Evolutionary conservation across 352 stramenopile species (phyloP).

Genomic region (Aphanomyces astaci): DNA sequence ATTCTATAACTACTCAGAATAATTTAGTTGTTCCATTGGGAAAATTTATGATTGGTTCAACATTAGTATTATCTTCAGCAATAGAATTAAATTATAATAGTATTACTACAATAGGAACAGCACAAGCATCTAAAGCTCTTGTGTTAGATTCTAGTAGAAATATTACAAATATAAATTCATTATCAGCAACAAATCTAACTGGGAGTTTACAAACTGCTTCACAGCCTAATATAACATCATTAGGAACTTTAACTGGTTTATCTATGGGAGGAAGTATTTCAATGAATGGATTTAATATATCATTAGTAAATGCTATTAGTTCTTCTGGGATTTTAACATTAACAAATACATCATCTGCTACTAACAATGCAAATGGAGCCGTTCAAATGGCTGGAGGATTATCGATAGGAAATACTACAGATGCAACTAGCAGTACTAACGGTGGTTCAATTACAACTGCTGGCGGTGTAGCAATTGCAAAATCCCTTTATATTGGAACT

Average conservation of each 20-base stretch:
- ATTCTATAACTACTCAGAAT: too few species aligned
- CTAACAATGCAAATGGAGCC: not conserved
- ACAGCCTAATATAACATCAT: slow-evolving; percentile 1
- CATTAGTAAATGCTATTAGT: not conserved
- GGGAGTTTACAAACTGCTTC: not conserved
- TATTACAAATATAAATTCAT: slow-evolving; percentile 3
- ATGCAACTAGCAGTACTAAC: not conserved
- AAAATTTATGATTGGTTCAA: not conserved
- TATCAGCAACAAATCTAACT: slow-evolving; percentile 9
- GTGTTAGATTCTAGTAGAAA: not conserved
- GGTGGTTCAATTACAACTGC: not conserved
- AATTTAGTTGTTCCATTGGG: too few species aligned
- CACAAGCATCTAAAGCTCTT: not conserved
- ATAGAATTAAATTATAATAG: not conserved
- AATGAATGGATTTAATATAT: not conserved
- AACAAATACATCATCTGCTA: not conserved
- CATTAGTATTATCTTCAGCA: slow-evolving; percentile 11
- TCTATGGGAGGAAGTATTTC: not conserved
- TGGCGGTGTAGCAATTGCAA: not conserved
- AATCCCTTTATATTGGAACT: too few species aligned
- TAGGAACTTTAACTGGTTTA: not conserved
- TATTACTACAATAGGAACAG: not conserved
- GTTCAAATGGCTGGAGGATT: not conserved
- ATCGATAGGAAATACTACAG: not conserved
- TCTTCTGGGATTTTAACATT: not conserved